phyloP scores from a whole-genome alignment of 441 rosid genomes.

The Lepidium campestre region DNA sequence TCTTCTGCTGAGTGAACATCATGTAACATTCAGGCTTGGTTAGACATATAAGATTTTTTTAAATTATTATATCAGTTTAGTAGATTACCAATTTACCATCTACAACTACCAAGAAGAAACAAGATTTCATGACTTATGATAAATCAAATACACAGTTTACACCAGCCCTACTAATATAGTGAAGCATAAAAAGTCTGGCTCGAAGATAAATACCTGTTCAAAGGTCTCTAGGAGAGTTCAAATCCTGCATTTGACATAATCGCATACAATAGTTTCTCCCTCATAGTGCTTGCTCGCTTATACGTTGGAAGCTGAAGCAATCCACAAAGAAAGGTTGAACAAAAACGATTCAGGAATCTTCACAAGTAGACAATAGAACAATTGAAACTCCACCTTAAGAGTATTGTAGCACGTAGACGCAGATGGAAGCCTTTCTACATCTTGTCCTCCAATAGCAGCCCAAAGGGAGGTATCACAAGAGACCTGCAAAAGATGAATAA shows the following conservation, averaged over 20 bases:
- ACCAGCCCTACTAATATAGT: not conserved
- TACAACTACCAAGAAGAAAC: not conserved
- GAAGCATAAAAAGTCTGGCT: not conserved
- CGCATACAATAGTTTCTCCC: conserved; percentile 92
- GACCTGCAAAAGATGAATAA: conserved; percentile 48
- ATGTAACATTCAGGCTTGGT: not conserved
- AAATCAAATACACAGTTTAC: not conserved
- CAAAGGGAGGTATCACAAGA: conserved; percentile 85
- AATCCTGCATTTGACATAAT: conserved; percentile 94
- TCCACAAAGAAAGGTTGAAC: conserved; percentile 13
- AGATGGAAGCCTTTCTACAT: conserved; percentile 97
- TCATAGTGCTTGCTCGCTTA: conserved; percentile 84
- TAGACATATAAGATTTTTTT: not conserved
- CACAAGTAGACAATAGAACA: not conserved
- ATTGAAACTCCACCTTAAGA: conserved; percentile 60
- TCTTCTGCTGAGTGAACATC: not conserved
- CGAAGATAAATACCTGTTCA: conserved; percentile 25
- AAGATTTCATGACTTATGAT: conserved; percentile 3
- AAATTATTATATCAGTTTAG: not conserved
- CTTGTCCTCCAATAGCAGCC: conserved; percentile 97
- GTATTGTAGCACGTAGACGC: conserved; percentile 99
- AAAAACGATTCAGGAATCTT: not conserved
- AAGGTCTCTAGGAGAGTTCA: conserved; percentile 75
- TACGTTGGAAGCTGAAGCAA: conserved; percentile 90
- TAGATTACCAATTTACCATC: conserved; percentile 6